Evolutionary conservation across 495 filamentous ascomycete genomes (phyloP).

Genomic region (Echria macrotheca): DNA sequence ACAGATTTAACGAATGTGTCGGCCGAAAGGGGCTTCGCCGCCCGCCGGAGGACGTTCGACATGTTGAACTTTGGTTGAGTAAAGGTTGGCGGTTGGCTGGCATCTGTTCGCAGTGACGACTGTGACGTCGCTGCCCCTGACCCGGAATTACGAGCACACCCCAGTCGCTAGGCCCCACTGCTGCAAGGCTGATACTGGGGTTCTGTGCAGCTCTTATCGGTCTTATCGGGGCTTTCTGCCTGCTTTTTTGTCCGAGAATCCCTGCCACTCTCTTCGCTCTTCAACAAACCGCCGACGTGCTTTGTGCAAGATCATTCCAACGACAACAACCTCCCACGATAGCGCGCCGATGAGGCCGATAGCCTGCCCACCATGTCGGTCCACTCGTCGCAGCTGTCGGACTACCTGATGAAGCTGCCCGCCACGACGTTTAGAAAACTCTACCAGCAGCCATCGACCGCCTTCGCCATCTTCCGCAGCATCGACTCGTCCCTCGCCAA

Average conservation of each 20-base stretch:
- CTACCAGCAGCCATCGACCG: slow-evolving; percentile 93
- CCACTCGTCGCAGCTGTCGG: slow-evolving; percentile 51
- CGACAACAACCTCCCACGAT: too few species aligned
- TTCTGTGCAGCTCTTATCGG: too few species aligned
- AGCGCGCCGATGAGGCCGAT: too few species aligned
- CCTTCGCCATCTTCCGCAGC: slow-evolving; percentile 91
- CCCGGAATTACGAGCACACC: too few species aligned
- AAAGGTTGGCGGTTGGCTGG: too few species aligned
- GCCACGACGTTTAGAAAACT: slow-evolving; percentile 82
- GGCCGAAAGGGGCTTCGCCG: too few species aligned
- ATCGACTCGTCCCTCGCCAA: slow-evolving; percentile 95
- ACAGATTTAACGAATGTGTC: slow-evolving; percentile 39
- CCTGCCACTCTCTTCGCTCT: neutral
- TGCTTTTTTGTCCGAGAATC: too few species aligned
- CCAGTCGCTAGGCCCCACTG: too few species aligned
- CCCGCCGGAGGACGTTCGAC: slow-evolving; percentile 28
- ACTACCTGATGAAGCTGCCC: slow-evolving; percentile 85
- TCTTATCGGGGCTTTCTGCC: too few species aligned
- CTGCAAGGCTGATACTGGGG: too few species aligned
- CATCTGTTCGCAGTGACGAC: too few species aligned
- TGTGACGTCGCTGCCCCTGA: slow-evolving; percentile 20
- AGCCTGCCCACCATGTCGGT: slow-evolving; percentile 21
- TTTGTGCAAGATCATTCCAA: slow-evolving; percentile 4
- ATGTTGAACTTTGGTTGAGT: slow-evolving; percentile 1
- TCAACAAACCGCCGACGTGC: neutral